Base-by-base conservation (phyloP, 2,329 filamentous ascomycete genomes). In the Hypoxylon sp. region DNA sequence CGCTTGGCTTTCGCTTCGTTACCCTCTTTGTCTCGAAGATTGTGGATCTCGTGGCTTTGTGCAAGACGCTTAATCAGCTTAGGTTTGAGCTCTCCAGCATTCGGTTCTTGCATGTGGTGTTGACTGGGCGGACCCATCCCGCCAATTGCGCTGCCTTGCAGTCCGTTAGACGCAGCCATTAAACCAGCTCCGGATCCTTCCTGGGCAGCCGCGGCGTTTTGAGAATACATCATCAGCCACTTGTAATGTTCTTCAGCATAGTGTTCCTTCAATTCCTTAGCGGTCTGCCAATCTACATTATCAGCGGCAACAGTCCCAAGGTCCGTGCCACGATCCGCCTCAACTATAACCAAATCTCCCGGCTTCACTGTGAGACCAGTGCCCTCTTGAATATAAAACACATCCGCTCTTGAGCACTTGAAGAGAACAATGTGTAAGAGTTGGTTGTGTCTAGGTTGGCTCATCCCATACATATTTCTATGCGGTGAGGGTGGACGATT, bases 171-270 rank as follows among this genome's bases (percentile, higher is more conserved):
- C 13, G 87, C 86, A 9, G 90, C 86, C 80, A 91, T 86, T 57
- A 90, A 83, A 28, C 90, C 89, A 56, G 86, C 85, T 10, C 75
- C 75, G 5, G 86, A 82, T 23, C 87, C 86, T 68, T 90, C 89
- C 61, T 89, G 85, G 21, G 85, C 86, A 21, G 85, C 86, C 36
- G 86, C 87, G 6, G 88, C 93, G 76, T 89, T 92, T 78, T 94
- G 91, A 1, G 94, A 97, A 79, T 98, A 99, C 92, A 98, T 96
- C 92, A 98, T 97, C 58, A 99, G 86, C 93, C 95, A 98, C 76
- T 94, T 94, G 82, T 97, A 98, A 79, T 99, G 96, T 78, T 98
- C 94, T 78, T 98, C 93, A 1, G 92, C 92, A 72, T 95, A 97
- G 73, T 96, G 91, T 74, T 97, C 93, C 79, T 98, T 97, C 72